phyloP scores from a whole-genome alignment of 805 yeast genomes.

The Schizosaccharomyces cryophilus region DNA sequence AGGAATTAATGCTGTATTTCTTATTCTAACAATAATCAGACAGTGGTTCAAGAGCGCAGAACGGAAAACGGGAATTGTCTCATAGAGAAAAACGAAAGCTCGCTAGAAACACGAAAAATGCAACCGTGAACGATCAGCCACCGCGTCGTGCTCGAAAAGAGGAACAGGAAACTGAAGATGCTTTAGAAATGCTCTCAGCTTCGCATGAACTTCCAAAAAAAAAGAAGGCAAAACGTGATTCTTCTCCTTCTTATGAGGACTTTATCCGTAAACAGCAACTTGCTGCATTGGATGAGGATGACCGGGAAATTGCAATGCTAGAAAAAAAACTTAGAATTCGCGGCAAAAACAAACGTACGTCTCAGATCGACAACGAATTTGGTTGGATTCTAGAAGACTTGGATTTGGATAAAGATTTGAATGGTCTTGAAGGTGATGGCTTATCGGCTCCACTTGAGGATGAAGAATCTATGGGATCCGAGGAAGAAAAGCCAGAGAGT shows the following conservation, averaged over 20 bases:
- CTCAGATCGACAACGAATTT: constrained; percentile 50
- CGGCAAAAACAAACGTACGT: constrained; percentile 18
- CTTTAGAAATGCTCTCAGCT: background rate
- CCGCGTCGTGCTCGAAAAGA: no score
- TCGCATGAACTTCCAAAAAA: background rate
- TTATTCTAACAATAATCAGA: no score
- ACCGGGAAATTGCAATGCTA: background rate
- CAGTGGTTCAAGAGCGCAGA: background rate
- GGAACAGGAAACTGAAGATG: background rate
- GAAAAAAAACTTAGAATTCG: background rate
- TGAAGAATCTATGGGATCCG: background rate
- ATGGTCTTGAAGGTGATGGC: constrained; percentile 7
- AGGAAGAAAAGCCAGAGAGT: background rate
- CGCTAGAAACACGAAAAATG: background rate
- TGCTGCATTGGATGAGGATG: constrained; percentile 2
- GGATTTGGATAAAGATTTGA: constrained; percentile 4
- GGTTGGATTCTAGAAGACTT: constrained; percentile 15
- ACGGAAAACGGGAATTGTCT: background rate
- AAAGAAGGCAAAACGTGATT: background rate
- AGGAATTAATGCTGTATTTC: background rate
- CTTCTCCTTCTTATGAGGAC: background rate
- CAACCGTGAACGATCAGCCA: background rate
- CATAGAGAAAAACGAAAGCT: background rate
- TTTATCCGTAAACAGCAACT: background rate
- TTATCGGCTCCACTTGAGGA: constrained; percentile 9